Conservation (phyloP, 441 rosid genomes). For the Raphanus hybrid region DNA sequence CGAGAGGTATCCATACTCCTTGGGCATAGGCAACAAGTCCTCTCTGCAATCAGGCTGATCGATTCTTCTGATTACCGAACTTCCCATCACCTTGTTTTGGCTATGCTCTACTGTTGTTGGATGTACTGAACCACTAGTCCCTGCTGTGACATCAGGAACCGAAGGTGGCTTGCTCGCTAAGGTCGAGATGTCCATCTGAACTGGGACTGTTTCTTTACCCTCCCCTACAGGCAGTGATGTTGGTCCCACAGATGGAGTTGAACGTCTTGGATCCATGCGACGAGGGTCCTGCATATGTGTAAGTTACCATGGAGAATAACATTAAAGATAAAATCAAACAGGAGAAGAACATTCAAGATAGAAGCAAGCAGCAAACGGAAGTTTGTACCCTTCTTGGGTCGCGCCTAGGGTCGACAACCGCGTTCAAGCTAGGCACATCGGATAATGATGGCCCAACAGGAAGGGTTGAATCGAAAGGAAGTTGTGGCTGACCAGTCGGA, state of each 20-base stretch:
- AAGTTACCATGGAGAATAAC: conserved; percentile 39
- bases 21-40: conserved; percentile 50
- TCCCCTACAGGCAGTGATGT: conserved; percentile 52
- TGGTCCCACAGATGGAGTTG: conserved; percentile 55
- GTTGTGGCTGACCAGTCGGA: conserved; percentile 52
- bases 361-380: conserved; percentile 27
- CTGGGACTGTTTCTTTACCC: conserved; percentile 51
- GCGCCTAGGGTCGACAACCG: conserved; percentile 76
- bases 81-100: conserved; percentile 57
- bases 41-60: conserved; percentile 58
- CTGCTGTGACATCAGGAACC: conserved; percentile 47
- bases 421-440: conserved; percentile 54
- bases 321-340: conserved; percentile 33
- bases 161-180: conserved; percentile 55
- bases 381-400: conserved; percentile 95
- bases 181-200: conserved; percentile 64
- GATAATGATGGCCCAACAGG: conserved; percentile 51
- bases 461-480: conserved; percentile 50
- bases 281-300: conserved; percentile 88
- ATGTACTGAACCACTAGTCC: conserved; percentile 51
- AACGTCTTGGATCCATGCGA: conserved; percentile 93
- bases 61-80: conserved; percentile 47
- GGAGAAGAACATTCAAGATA: conserved; percentile 25
- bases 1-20: conserved; percentile 51
- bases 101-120: conserved; percentile 44